These are phyloP conservation scores for Lagenidium giganteum DNA, from an alignment of 352 stramenopile genomes.

Conservation along the genomic window DNA sequence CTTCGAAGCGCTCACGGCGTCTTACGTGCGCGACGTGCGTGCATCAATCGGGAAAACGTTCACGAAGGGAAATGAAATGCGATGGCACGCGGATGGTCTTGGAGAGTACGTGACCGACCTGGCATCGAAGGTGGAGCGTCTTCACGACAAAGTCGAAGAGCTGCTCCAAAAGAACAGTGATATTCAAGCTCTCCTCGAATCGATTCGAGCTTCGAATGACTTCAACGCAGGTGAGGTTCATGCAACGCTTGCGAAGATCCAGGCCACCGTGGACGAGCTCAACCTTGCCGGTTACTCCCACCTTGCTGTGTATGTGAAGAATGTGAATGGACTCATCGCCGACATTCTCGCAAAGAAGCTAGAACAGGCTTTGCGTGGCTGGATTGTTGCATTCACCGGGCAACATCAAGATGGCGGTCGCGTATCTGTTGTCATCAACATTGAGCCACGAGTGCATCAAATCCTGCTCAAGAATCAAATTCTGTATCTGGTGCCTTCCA, in stretches of 20 bases:
- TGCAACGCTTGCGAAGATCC: conserved; percentile 79
- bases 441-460: too few species aligned
- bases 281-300: conserved; percentile 94
- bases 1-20: conserved; percentile 70
- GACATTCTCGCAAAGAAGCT: conserved; percentile 81
- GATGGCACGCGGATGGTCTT: conserved; percentile 84
- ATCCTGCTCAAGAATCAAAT: conserved; percentile 97
- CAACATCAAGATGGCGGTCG: too few species aligned
- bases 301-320: conserved; percentile 89
- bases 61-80: conserved; percentile 84
- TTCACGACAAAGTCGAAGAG: conserved; percentile 99
- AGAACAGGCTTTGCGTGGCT: conserved; percentile 49
- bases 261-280: conserved; percentile 93
- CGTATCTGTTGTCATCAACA: too few species aligned
- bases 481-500: conserved; percentile 93
- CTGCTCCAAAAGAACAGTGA: conserved; percentile 90
- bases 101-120: conserved; percentile 86
- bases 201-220: conserved; percentile 53
- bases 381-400: conserved; percentile 62
- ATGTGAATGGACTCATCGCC: conserved; percentile 87
- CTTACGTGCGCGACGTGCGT: conserved; percentile 78
- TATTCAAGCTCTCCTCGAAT: conserved; percentile 90
- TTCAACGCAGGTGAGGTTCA: conserved; percentile 42
- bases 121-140: conserved; percentile 90
- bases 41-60: conserved; percentile 87